Evolutionary conservation across 257 asterid species (phyloP).

Genomic region (Solanum virginianum): DNA sequence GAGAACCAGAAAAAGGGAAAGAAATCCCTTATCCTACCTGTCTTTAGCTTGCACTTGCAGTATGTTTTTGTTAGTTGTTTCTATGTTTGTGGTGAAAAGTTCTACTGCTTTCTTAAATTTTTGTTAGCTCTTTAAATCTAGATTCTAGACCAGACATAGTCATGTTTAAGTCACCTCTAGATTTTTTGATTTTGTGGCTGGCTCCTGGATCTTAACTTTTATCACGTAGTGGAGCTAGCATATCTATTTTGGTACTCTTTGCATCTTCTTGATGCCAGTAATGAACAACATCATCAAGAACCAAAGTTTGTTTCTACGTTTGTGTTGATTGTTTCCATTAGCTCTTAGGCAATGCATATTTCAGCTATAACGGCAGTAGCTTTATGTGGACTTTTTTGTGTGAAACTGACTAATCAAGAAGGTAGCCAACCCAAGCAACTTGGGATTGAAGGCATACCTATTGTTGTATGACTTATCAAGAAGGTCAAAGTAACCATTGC

Average conservation of each 20-base stretch:
- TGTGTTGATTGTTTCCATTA: neutral
- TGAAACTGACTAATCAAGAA: neutral
- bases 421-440: neutral
- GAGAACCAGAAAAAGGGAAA: neutral
- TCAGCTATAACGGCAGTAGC: neutral
- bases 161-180: too few species aligned
- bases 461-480: neutral
- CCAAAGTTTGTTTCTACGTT: neutral
- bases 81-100: neutral
- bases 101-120: too few species aligned
- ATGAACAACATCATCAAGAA: too few species aligned
- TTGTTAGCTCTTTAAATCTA: too few species aligned
- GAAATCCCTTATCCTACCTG: neutral
- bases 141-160: too few species aligned
- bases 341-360: neutral
- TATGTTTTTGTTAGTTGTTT: neutral
- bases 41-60: neutral
- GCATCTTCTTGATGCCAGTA: too few species aligned
- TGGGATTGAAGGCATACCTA: neutral
- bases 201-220: too few species aligned
- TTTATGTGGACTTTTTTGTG: neutral
- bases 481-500: neutral
- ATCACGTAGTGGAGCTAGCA: too few species aligned
- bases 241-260: too few species aligned
- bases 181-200: too few species aligned